Evolutionary conservation across 208 protist genomes (phyloP).

Genomic region (Trypanosoma boissoni): DNA sequence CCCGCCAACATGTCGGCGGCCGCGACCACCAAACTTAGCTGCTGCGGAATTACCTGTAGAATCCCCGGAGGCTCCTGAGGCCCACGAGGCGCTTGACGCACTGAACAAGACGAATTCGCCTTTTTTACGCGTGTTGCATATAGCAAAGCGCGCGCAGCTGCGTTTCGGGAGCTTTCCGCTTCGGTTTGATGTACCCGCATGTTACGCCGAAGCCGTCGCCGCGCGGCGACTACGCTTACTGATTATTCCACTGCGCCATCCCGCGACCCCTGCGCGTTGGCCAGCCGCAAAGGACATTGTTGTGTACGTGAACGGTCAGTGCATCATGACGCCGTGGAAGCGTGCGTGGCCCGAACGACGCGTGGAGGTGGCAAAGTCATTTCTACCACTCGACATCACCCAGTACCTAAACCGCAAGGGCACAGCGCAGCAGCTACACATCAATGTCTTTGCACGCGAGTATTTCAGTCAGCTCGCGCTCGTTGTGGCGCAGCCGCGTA

Average conservation of each 20-base stretch:
- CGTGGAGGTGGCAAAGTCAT: conserved; percentile 60
- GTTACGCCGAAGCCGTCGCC: conserved; percentile 49
- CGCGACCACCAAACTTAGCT: too few species aligned
- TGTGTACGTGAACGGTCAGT: conserved; percentile 73
- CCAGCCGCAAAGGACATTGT: conserved; percentile 69
- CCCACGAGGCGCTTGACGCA: too few species aligned
- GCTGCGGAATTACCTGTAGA: too few species aligned
- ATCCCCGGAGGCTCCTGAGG: too few species aligned
- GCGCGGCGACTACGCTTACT: conserved; percentile 59
- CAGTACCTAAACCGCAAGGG: conserved; percentile 38
- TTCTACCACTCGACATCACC: conserved; percentile 76
- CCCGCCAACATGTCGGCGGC: too few species aligned
- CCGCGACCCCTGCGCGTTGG: conserved; percentile 59
- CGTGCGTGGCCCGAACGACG: conserved; percentile 73
- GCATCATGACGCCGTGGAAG: conserved; percentile 62
- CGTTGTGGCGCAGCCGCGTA: conserved; percentile 43
- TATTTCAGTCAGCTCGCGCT: conserved; percentile 51
- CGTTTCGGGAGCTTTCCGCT: conserved; percentile 62
- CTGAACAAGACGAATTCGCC: too few species aligned
- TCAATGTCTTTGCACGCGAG: conserved; percentile 67
- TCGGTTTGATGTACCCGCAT: conserved; percentile 61
- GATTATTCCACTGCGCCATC: conserved; percentile 54
- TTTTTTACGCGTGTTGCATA: conserved; percentile 52
- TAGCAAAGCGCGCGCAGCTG: conserved; percentile 52
- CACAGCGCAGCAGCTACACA: conserved; percentile 40